Base-by-base conservation (phyloP, 192 early-diverging fungal species). In the Chytriomyces confervae region DNA sequence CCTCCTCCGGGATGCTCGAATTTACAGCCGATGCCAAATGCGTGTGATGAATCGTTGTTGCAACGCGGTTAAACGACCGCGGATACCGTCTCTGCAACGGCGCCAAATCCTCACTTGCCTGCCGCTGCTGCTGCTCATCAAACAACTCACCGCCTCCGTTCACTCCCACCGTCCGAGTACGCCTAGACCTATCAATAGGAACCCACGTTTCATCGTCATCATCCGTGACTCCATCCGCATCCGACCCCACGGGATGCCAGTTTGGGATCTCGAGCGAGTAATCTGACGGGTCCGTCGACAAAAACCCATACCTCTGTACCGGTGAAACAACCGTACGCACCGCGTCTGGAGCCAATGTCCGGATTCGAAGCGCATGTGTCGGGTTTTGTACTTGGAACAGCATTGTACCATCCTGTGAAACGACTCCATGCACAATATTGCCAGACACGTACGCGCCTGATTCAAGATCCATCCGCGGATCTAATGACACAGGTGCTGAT, bases 121-220 rank as follows among this genome's bases (percentile, higher is more conserved):
- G 20, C 18, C 0, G 24, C 62, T 10, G 9, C 62, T 11, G 18
- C 9, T 24, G 29, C 11, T 64, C 29, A 24, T 20, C 9, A 10
- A 11, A 0, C 9, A 24, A 11, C 18, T 11, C 9, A 0, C 0
- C 1, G 62, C 24, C 62, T 10, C 24, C 62, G 11, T 64, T 24
- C 18, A 24, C 9, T 20, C 27, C 29, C 18, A 13, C 9, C 0
- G 9, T 64, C 18, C 24, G 24, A 27, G 24, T 27, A 27, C 24
- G 44, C 10, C 16, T 68, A 8, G 66, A 47, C 13, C 13, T 47
- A 7, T 43, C 9, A 68, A 68, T 68, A 45, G 66, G 66, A 46
- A 67, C 18, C 66, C 66, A 67, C 7, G 66, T 67, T n/a, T 67
- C 66, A n/a, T 57, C 51, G n/a, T 57, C 51, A 67, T 67, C 66